Base-by-base conservation (phyloP, 2,329 filamentous ascomycete species). In the Colletotrichum tabaci region DNA sequence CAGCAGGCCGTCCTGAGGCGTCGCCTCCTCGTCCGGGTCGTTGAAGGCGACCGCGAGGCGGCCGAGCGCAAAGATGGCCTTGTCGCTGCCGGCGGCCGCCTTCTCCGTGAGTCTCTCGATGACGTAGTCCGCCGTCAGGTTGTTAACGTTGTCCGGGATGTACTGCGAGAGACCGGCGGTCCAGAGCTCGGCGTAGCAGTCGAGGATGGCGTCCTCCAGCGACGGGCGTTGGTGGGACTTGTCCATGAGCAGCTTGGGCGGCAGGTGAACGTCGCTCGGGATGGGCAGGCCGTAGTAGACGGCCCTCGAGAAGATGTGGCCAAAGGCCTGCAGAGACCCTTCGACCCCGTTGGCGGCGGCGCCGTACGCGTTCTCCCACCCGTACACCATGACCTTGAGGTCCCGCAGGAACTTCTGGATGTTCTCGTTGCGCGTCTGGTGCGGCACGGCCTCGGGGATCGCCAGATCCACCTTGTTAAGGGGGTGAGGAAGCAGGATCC, bases 41-140 rank as follows among this genome's bases (percentile, higher is more conserved):
- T 87, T 84, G 3, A 90, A 81, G 1, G 92, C 88, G 63, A 94
- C 88, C 0, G 93, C 91, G 3, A 98, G 83, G 58, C 93, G 88
- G 0, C 96, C 96, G 6, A 98, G 85, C 3, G 94, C 90, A n/a
- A 89, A 82, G 61, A 98, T 96, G 0, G 96, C 93, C 67, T 88
- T 91, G 77, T 97, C 95, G 67, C 94, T 93, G 10, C 94, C 93
- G 68, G 93, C 91, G 78, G 95, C 96, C 12, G 94, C 92, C 71
- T 92, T 89, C 0, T 87, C 84, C 7, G 89, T 86, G 0, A 98
- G 84, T 8, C 90, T 88, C 21, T 91, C 87, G 30, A 91, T 85
- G 16, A 95, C 83, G 1, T 85, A 80, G 38, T 79, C 80, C 4
- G 82, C 76, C 38, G 79, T 75, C 5, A 77, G 74, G 7, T 76